Percentiles rank a stretch among this genome's conserved stretches.
Evolutionary conservation across 257 asterid genomes (phyloP).

Genomic region (Penstemon barbatus): DNA sequence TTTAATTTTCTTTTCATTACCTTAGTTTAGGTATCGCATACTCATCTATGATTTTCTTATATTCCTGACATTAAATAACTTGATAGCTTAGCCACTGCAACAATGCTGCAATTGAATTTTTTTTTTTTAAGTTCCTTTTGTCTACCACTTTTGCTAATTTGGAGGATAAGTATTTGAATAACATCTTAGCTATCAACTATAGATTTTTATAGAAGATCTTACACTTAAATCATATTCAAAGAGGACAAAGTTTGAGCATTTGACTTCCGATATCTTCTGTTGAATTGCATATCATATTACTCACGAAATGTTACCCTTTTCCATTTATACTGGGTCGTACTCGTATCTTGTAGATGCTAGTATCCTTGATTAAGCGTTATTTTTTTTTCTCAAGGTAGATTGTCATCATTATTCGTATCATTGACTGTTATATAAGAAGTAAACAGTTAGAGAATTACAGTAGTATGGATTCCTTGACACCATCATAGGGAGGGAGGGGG

Average conservation of each 20-base stretch:
- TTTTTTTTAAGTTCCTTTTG: no score
- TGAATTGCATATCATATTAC: no score
- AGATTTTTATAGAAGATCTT: no score
- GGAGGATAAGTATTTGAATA: no score
- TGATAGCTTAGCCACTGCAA: not conserved
- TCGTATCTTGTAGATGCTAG: not conserved
- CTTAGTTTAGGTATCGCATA: not conserved
- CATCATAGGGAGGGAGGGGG: slow-evolving; percentile 16
- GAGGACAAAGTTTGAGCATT: no score
- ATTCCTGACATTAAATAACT: not conserved
- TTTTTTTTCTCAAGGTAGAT: no score
- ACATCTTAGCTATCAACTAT: no score
- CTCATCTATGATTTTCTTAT: not conserved
- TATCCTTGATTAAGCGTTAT: not conserved
- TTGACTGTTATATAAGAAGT: not conserved
- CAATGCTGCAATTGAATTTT: not conserved
- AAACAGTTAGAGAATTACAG: not conserved
- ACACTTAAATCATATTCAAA: no score
- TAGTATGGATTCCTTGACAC: not conserved
- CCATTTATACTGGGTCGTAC: not conserved
- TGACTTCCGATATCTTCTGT: no score
- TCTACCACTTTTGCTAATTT: no score
- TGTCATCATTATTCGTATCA: no score
- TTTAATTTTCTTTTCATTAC: slow-evolving; percentile 10
- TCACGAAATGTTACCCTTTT: no score